phyloP scores from a whole-genome alignment of 208 protist species.

The Trypanosoma brucei region DNA sequence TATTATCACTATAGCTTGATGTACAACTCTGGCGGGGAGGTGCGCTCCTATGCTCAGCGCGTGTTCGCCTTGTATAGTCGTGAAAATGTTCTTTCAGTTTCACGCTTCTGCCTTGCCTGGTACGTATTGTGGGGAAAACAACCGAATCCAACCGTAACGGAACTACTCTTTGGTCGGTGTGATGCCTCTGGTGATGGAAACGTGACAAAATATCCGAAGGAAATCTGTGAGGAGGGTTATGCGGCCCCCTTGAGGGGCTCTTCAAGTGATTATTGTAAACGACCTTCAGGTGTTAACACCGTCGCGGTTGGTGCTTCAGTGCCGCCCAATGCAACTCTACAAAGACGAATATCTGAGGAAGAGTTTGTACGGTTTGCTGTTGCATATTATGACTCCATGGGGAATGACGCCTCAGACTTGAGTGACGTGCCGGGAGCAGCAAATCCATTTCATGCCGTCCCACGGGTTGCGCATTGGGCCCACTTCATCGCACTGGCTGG shows the following conservation, averaged over 20 bases:
- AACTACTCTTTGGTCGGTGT: slow-evolving; percentile 5
- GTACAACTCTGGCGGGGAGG: slow-evolving; percentile 51
- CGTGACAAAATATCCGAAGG: too few relatives aligned
- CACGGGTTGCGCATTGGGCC: slow-evolving; percentile 4
- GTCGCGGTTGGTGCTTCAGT: not conserved
- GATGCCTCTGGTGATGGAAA: too few relatives aligned
- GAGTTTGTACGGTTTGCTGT: slow-evolving; percentile 22
- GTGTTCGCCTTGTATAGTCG: slow-evolving; percentile 34
- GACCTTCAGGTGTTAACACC: not conserved
- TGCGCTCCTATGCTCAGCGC: slow-evolving; percentile 33
- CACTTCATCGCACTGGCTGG: slow-evolving; percentile 54
- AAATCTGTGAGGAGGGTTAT: not conserved
- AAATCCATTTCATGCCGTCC: not conserved
- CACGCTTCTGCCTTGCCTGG: slow-evolving; percentile 16
- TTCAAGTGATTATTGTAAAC: not conserved
- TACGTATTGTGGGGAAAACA: slow-evolving; percentile 23
- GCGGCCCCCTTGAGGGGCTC: not conserved
- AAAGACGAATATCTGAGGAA: slow-evolving; percentile 16
- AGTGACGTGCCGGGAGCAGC: not conserved
- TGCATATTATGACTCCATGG: slow-evolving; percentile 19
- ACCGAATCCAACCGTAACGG: slow-evolving; percentile 7
- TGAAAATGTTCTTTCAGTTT: slow-evolving; percentile 5
- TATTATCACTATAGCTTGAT: slow-evolving; percentile 12
- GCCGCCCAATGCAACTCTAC: too few relatives aligned
- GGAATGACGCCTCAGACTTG: slow-evolving; percentile 4